phyloP scores from a whole-genome alignment of 805 yeast genomes.

The Dipodascopsis uninucleata region DNA sequence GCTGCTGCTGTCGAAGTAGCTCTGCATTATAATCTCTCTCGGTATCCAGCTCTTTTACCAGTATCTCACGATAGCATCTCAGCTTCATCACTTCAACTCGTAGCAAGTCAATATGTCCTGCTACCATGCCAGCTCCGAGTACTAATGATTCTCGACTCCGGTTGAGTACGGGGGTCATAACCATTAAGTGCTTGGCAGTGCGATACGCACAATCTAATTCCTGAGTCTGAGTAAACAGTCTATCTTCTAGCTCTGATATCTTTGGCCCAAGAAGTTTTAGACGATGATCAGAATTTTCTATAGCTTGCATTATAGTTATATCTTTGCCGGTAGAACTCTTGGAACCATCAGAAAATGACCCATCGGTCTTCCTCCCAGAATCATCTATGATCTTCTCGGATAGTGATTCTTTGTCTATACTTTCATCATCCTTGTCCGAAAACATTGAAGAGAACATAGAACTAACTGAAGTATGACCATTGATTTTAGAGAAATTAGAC shows the following conservation, averaged over 20 bases:
- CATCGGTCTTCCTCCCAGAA: conserved; percentile 5
- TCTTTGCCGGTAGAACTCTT: conserved; percentile 2
- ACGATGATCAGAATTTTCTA: conserved; percentile 30
- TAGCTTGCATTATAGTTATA: conserved; percentile 9
- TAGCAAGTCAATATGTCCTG: conserved; percentile 54
- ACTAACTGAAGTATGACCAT: neutral
- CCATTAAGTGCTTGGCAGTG: conserved; percentile 40
- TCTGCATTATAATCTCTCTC: conserved; percentile 10
- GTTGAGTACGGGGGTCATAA: conserved; percentile 53
- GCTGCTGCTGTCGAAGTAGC: too few species aligned
- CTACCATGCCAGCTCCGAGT: conserved; percentile 45
- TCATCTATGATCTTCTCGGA: too few species aligned
- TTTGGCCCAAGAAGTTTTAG: conserved; percentile 33
- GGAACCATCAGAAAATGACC: conserved; percentile 6
- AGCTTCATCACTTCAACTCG: conserved; percentile 52
- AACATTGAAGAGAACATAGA: conserved; percentile 11
- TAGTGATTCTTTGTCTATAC: too few species aligned
- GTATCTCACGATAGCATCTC: conserved; percentile 41
- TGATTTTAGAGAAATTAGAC: conserved; percentile 7
- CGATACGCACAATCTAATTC: conserved; percentile 41
- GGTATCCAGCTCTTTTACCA: conserved; percentile 33
- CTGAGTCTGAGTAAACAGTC: conserved; percentile 33
- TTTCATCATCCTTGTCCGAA: conserved; percentile 8
- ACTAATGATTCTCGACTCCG: conserved; percentile 51
- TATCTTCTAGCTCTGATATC: conserved; percentile 38